Evolutionary conservation across 768 basidiomycete species (phyloP).

Genomic region (Phylloporus arenicola): DNA sequence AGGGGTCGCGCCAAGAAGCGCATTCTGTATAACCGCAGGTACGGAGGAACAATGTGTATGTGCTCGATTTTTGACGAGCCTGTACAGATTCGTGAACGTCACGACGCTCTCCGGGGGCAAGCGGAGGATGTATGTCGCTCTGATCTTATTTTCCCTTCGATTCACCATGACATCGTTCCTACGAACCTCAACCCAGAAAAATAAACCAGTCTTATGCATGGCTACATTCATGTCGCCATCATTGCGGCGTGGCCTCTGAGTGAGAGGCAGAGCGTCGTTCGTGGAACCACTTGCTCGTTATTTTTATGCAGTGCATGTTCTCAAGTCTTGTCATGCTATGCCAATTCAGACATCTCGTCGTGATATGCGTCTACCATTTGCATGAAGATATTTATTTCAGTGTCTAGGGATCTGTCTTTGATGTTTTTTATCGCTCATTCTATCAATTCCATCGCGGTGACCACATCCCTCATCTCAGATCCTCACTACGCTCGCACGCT

Average conservation of each 20-base stretch:
- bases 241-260: conserved; percentile 14
- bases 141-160: too few species aligned
- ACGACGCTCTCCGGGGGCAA: too few species aligned
- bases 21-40: too few species aligned
- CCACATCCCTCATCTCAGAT: conserved; percentile 80
- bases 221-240: conserved; percentile 8
- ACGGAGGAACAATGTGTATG: background rate
- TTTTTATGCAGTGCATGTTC: conserved; percentile 12
- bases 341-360: background rate
- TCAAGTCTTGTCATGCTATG: conserved; percentile 15
- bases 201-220: conserved; percentile 1
- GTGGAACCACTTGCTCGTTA: conserved; percentile 2
- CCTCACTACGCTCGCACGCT: conserved; percentile 65
- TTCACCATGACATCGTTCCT: background rate
- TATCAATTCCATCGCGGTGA: conserved; percentile 48
- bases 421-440: too few species aligned
- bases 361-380: background rate
- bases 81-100: conserved; percentile 82
- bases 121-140: too few species aligned
- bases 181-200: too few species aligned
- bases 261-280: conserved; percentile 5
- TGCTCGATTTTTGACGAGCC: background rate
- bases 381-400: too few species aligned
- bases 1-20: too few species aligned
- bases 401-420: too few species aligned